Conservation (phyloP, 805 yeast genomes). For the Jamesozyma hellenica region DNA sequence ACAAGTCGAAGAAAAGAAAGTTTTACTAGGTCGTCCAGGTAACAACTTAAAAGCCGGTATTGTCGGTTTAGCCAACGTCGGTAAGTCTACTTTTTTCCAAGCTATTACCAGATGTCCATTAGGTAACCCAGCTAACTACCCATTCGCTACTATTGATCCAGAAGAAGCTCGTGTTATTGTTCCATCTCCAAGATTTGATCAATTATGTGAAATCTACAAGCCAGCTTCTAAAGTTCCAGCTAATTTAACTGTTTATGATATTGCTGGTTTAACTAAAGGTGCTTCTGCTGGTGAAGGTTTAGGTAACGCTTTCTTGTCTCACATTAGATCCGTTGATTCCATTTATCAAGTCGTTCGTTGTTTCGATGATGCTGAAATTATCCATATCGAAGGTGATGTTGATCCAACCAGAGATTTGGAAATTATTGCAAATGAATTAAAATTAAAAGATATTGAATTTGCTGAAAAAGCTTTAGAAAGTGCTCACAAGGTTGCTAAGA, state of each 20-base stretch:
- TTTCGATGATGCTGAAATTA: constrained; percentile 95
- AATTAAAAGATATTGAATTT: constrained; percentile 94
- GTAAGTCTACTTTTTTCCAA: constrained; percentile 73
- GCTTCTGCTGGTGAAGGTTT: constrained; percentile 95
- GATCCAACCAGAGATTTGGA: constrained; percentile 92
- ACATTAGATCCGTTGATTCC: constrained; percentile 96
- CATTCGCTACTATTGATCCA: constrained; percentile 87
- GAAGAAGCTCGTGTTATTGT: constrained; percentile 95
- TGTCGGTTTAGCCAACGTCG: constrained; percentile 75
- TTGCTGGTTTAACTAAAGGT: constrained; percentile 96
- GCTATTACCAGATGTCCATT: constrained; percentile 63
- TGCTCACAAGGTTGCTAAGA: constrained; percentile 67
- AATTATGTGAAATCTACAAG: constrained; percentile 59
- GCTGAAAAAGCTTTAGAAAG: constrained; percentile 73
- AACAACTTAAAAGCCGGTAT: constrained; percentile 49
- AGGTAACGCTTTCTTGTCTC: constrained; percentile 93
- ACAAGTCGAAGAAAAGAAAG: constrained; percentile 45
- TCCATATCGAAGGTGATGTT: constrained; percentile 94
- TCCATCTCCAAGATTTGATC: constrained; percentile 82
- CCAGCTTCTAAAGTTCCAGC: constrained; percentile 89
- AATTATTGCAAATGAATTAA: constrained; percentile 81
- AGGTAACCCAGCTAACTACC: constrained; percentile 71
- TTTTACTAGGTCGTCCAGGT: constrained; percentile 78
- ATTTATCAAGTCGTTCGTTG: constrained; percentile 95
- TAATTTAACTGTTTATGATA: constrained; percentile 84